These are phyloP conservation scores for Ceratobasidium papillatum DNA, from an alignment of 1,284 basidiomycete genomes.

Conservation along the genomic window DNA sequence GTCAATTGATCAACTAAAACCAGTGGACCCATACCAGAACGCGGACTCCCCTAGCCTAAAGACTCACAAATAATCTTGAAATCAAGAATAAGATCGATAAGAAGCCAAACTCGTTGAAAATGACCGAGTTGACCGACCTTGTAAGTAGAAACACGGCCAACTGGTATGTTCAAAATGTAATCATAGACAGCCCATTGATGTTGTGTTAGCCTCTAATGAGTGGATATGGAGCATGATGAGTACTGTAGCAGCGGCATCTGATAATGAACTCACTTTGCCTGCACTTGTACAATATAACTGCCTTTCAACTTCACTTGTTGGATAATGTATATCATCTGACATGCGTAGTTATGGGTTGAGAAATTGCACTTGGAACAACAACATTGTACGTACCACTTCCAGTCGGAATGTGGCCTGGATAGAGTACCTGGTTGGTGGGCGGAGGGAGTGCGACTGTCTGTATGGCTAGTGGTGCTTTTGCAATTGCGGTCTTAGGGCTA, in stretches of 20 bases:
- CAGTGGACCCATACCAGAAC: conserved; percentile 57
- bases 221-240: background rate
- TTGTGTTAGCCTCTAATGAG: conserved; percentile 53
- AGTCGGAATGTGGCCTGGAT: background rate
- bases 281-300: conserved; percentile 16
- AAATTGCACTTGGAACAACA: no score
- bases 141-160: conserved; percentile 65
- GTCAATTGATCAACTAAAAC: no score
- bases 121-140: no score
- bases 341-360: no score
- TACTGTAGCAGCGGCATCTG: no score
- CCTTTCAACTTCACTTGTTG: conserved; percentile 11
- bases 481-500: background rate
- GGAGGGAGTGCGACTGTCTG: background rate
- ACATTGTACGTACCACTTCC: background rate
- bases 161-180: conserved; percentile 59
- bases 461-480: background rate
- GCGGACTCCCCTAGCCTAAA: conserved; percentile 64
- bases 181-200: conserved; percentile 73
- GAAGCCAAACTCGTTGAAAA: no score
- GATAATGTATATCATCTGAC: conserved; percentile 30
- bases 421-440: background rate
- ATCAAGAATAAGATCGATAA: background rate
- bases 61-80: conserved; percentile 56
- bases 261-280: conserved; percentile 36